These are phyloP conservation scores for Hyphopichia wangnamkhiaoensis DNA, from an alignment of 1,139 yeast species.

Conservation along the genomic window DNA sequence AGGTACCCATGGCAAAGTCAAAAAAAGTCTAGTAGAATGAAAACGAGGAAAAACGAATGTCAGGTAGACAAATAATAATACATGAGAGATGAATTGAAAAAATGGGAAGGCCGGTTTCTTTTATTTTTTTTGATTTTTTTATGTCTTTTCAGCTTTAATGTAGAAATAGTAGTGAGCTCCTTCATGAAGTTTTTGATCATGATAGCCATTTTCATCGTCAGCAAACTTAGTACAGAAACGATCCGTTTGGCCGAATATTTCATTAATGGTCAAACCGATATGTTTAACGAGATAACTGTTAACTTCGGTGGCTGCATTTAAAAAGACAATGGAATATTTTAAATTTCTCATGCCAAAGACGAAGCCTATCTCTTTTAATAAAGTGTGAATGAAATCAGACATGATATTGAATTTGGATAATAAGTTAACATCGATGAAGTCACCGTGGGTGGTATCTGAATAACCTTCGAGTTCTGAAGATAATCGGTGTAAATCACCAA, in stretches of 20 bases:
- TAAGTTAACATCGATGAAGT: slow-evolving; percentile 21
- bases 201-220: slow-evolving; percentile 15
- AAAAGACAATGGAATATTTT: slow-evolving; percentile 29
- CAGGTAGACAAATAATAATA: neutral
- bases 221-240: slow-evolving; percentile 25
- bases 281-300: slow-evolving; percentile 33
- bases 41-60: neutral
- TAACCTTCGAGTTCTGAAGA: neutral
- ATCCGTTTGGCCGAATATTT: slow-evolving; percentile 35
- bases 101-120: too few species aligned
- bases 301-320: slow-evolving; percentile 34
- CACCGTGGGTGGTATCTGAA: neutral
- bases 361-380: slow-evolving; percentile 23
- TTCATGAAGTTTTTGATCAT: slow-evolving; percentile 12
- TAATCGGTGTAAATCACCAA: slow-evolving; percentile 9
- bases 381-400: slow-evolving; percentile 25
- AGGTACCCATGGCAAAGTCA: too few species aligned
- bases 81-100: neutral
- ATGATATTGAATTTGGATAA: slow-evolving; percentile 22
- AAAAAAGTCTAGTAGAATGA: neutral
- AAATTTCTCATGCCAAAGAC: slow-evolving; percentile 40
- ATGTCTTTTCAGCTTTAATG: slow-evolving; percentile 28
- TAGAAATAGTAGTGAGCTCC: slow-evolving; percentile 33
- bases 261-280: slow-evolving; percentile 32
- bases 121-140: too few species aligned